phyloP scores from a whole-genome alignment of 208 protist genomes.

The Acanthamoeba lenticulata region DNA sequence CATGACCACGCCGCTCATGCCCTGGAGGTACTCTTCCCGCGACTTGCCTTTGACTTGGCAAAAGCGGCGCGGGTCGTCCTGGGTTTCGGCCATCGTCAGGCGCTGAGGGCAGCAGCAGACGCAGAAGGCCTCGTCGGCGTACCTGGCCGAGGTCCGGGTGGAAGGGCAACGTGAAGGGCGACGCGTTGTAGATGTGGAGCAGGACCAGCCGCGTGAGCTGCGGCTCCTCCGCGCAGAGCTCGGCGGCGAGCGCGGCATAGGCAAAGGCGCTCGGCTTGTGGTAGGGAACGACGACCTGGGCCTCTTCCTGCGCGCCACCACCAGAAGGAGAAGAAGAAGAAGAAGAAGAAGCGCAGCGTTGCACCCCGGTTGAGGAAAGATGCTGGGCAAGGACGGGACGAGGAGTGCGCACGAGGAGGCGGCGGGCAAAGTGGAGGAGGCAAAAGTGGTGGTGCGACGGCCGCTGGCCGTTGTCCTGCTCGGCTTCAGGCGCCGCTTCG shows the following conservation, averaged over 20 bases:
- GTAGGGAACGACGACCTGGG: background rate
- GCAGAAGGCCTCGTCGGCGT: too few relatives aligned
- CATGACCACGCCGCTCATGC: background rate
- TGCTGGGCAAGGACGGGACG: too few relatives aligned
- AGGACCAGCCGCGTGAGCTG: background rate
- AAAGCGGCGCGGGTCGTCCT: background rate
- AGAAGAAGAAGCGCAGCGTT: too few relatives aligned
- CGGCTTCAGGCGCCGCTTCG: too few relatives aligned
- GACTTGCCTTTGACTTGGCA: background rate
- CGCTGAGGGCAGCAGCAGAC: too few relatives aligned
- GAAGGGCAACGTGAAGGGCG: background rate
- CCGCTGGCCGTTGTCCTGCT: background rate
- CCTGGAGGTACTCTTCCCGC: background rate
- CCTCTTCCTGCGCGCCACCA: too few relatives aligned
- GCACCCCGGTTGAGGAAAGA: too few relatives aligned
- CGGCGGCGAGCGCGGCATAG: background rate
- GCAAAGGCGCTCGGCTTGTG: background rate
- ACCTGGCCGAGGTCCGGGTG: background rate
- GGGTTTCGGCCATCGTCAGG: background rate
- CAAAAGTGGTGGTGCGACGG: background rate
- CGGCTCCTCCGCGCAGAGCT: background rate
- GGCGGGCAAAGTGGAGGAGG: background rate
- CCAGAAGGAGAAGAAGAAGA: too few relatives aligned
- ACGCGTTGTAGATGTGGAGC: background rate
- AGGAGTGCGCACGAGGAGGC: background rate